Base-by-base conservation (phyloP, 2,329 filamentous ascomycete genomes). In the Pyrenophora tritici-repentis region DNA sequence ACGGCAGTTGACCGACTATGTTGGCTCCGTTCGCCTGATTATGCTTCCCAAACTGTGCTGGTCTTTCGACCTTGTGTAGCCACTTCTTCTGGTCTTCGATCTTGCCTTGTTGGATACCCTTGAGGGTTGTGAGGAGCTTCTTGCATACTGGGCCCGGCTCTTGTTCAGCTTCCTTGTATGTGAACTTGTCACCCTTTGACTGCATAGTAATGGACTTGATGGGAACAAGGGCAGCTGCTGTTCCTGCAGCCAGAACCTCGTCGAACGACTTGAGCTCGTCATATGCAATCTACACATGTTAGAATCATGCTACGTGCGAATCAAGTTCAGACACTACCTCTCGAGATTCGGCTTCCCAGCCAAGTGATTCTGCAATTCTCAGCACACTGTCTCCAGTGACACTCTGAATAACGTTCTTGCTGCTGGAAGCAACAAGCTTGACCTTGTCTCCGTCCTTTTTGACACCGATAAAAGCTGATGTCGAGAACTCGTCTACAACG, bases 401-500 rank as follows among this genome's bases (percentile, higher is more conserved):
- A 42, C 84, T 94, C 68, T 91, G 86, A 70, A 97, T 97, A 34
- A 95, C 90, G 66, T 87, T 91, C 67, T 86, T 87, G 66, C 89
- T 93, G 73, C 95, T 89, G 0, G 93, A 92, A n/a, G 94, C 86
- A 4, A 94, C 86, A 2, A 97, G 78, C 6, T 88, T 93, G 9
- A 88, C 79, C 24, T 82, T 75, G 14, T 80, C 80, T 3, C 81
- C 83, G 36, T 85, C 78, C 47, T 81, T 81, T 60, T 83, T 80
- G 5, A 90, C 88, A 3, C 91, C 94, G 58, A 97, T 88, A 73
- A 99, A 97, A 1, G 91, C 93, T 57, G 88, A 92, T 0, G 94
- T 97, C 61, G 89, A 94, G 72, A 97, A 99, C 80, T 99, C 93
- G 68, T 99, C 93, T 56, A 99, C 84, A 72, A 95, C 91, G 53